Conservation (phyloP, 106 monocot genomes). For the Dioscorea alata region DNA sequence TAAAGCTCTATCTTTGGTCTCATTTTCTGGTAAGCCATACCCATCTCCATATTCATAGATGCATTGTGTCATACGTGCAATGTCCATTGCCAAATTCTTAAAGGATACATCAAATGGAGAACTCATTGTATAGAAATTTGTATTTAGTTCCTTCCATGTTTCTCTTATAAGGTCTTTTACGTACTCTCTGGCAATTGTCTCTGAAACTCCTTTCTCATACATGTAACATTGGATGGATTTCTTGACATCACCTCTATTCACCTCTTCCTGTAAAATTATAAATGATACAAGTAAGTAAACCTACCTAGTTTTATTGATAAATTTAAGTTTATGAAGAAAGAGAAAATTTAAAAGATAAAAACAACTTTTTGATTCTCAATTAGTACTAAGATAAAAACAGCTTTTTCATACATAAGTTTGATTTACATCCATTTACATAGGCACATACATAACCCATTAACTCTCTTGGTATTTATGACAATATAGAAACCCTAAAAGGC, state of each 20-base stretch:
- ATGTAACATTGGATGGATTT: slow-evolving; percentile 30
- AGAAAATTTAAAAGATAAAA: neutral
- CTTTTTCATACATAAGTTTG: too few species aligned
- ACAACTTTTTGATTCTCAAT: too few species aligned
- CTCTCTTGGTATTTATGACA: too few species aligned
- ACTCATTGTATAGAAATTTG: too few species aligned
- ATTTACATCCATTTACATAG: too few species aligned
- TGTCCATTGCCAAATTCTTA: neutral
- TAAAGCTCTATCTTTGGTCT: too few species aligned
- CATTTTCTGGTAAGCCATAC: too few species aligned
- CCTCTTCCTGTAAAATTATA: slow-evolving; percentile 6
- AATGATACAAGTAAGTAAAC: neutral
- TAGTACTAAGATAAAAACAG: too few species aligned
- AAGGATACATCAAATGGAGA: neutral
- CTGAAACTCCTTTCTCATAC: slow-evolving; percentile 20
- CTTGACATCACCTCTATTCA: slow-evolving; percentile 9
- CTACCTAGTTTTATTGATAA: neutral
- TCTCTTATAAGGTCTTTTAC: slow-evolving; percentile 1
- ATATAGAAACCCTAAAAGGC: too few species aligned
- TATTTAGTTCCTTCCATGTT: slow-evolving; percentile 11
- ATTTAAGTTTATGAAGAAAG: neutral
- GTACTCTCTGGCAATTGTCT: slow-evolving; percentile 1
- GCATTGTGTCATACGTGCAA: neutral
- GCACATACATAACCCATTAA: too few species aligned
- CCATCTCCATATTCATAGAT: too few species aligned